Conservation (phyloP, 2,329 filamentous ascomycete genomes). For the Pseudonectria buxi region DNA sequence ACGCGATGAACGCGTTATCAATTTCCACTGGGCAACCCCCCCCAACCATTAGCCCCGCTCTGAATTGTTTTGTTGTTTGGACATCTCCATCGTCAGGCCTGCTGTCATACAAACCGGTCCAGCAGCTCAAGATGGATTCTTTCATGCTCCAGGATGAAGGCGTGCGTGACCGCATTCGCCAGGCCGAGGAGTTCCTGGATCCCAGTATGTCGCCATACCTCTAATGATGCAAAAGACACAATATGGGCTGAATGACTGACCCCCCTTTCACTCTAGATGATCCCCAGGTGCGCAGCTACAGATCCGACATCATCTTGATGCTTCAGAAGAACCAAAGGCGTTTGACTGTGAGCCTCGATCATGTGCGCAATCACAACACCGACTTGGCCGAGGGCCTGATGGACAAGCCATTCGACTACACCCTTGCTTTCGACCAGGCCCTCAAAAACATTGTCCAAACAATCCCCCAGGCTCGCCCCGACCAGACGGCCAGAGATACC, state of each 20-base stretch:
- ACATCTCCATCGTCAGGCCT: constrained; percentile 5
- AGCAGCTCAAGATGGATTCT: constrained; percentile 54
- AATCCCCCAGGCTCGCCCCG: constrained; percentile 65
- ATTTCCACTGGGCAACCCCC: constrained; percentile 14
- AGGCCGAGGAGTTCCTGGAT: constrained; percentile 89
- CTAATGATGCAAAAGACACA: neutral
- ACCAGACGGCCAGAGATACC: constrained; percentile 70
- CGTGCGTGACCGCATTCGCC: constrained; percentile 73
- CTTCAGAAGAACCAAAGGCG: constrained; percentile 60
- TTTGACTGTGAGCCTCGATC: constrained; percentile 73
- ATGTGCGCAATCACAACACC: constrained; percentile 79
- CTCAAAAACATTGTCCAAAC: constrained; percentile 83
- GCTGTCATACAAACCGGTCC: constrained; percentile 1
- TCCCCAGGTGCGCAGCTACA: constrained; percentile 63
- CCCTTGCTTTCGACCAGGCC: constrained; percentile 80
- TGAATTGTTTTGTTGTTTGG: constrained; percentile 4
- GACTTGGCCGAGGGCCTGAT: constrained; percentile 76
- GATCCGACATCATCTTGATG: constrained; percentile 79
- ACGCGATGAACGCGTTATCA: constrained; percentile 17
- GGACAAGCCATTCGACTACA: constrained; percentile 80
- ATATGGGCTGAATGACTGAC: constrained; percentile 5
- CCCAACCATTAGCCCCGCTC: constrained; percentile 13
- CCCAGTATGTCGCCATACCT: constrained; percentile 56
- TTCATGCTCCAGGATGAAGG: constrained; percentile 78
- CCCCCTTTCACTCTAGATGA: constrained; percentile 32